Evolutionary conservation across 371 early-diverging fungal species (phyloP), one percentile per base, ranked within the genome.

Genomic region (Lichtheimia hyalospora): DNA sequence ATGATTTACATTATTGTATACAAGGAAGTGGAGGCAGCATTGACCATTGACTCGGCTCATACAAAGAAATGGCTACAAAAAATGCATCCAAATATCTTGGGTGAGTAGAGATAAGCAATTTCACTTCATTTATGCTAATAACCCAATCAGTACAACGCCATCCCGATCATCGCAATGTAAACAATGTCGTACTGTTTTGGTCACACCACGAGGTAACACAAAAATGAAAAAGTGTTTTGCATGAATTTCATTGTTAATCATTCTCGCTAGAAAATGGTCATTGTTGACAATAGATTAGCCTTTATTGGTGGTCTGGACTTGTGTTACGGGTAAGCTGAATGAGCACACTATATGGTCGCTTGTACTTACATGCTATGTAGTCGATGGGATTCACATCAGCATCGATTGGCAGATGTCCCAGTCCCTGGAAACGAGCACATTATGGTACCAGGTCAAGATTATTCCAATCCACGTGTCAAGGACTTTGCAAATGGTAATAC

Each of bases 1-100:
- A 87, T 84, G 77, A 92, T 97, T 58, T 95, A 92, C 64, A 86
- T 97, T 48, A 79, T 93, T 0, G 80, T 97, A 3, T 97, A 94
- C 80, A 93, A 94, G 71, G 96, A 97, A 63, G 83, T 94, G 58
- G 73, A 89, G 0, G 77, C 90, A 10, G 91, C 95, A 3, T 71
- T 97, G 24, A 79, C 92, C 0, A 81, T 91, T 52, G 83, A 91
- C 61, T 93, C 94, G 14, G 83, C 82, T 1, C 89, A 95, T 62
- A 93, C 96, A 15, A 92, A 94, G 69, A 71, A 70, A 55, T 80
- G 84, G 75, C 81, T 97, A 21, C 86, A 88, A 63, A 77, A 76
- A 15, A 72, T 93, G 48, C 92, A 94, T 70, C 82, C 79, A n/a
- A 93, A 92, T 66, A 94, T 95, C 58, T 71, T 86, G 64, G 84